Percentiles rank a stretch among this genome's conserved stretches.
Conservation (phyloP, 345 rosid genomes). For the Schrenkiella parvula region DNA sequence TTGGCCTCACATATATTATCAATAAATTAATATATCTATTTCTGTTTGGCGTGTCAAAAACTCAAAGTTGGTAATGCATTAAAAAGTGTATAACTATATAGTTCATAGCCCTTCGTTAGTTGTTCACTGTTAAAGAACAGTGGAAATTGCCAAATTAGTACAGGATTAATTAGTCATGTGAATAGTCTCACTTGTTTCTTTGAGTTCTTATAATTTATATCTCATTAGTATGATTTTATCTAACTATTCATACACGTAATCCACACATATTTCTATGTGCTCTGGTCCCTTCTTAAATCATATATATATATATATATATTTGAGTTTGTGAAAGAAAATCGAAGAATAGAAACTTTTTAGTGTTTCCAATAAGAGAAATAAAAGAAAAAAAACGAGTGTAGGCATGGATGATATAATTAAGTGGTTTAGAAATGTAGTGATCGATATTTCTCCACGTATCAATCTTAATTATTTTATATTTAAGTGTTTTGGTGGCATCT, state of each 20-base stretch:
- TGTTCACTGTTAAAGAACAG: slow-evolving; percentile 31
- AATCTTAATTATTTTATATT: slow-evolving; percentile 6
- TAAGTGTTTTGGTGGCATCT: slow-evolving; percentile 24
- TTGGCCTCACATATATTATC: background rate
- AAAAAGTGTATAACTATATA: slow-evolving; percentile 7
- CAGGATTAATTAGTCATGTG: slow-evolving; percentile 31
- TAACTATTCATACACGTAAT: slow-evolving; percentile 7
- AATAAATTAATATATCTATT: slow-evolving; percentile 3
- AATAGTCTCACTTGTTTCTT: slow-evolving; percentile 10
- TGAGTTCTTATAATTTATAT: background rate
- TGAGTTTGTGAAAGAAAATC: background rate
- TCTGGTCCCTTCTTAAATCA: background rate
- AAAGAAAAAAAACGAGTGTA: background rate
- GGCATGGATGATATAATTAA: background rate
- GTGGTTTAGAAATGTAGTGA: slow-evolving; percentile 14
- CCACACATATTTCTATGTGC: slow-evolving; percentile 3
- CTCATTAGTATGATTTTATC: background rate
- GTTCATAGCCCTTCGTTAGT: slow-evolving; percentile 32
- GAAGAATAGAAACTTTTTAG: background rate
- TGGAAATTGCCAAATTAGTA: slow-evolving; percentile 27
- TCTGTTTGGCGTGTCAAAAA: slow-evolving; percentile 14
- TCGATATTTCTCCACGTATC: slow-evolving; percentile 26
- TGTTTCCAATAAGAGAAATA: background rate
- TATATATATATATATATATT: background rate
- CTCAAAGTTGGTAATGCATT: slow-evolving; percentile 12